These are phyloP conservation scores for Escovopsis sp. DNA, from an alignment of 2,329 filamentous ascomycete species.

Conservation along the genomic window DNA sequence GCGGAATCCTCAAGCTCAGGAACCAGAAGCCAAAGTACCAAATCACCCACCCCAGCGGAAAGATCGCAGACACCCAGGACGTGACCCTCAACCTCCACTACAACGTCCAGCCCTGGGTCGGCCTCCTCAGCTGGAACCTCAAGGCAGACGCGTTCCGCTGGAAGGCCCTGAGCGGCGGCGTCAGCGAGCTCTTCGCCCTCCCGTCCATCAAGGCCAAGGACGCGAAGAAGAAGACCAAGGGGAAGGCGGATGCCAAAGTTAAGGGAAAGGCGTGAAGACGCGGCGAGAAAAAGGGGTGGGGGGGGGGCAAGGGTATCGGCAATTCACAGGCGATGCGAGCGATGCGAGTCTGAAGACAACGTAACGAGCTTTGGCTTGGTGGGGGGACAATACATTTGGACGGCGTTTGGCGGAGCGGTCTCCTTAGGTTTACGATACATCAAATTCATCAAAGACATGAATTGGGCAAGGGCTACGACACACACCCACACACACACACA, in stretches of 20 bases:
- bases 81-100: conserved; percentile 75
- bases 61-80: conserved; percentile 57
- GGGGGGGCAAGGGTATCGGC: too few relatives aligned
- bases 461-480: neutral
- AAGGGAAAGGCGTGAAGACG: conserved; percentile 4
- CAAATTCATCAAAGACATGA: neutral
- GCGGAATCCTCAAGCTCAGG: conserved; percentile 60
- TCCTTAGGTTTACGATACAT: neutral
- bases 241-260: conserved; percentile 4
- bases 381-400: neutral
- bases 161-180: conserved; percentile 50
- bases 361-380: neutral
- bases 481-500: too few relatives aligned
- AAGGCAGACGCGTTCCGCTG: conserved; percentile 42
- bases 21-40: conserved; percentile 94
- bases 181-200: conserved; percentile 48
- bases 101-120: conserved; percentile 97
- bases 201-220: conserved; percentile 51
- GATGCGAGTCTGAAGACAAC: too few relatives aligned
- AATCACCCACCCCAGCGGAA: conserved; percentile 77
- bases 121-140: conserved; percentile 69
- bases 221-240: conserved; percentile 14
- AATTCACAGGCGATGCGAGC: too few relatives aligned
- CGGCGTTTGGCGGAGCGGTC: conserved; percentile 9
- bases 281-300: neutral